Percentiles rank a stretch among this genome's conserved stretches.
phyloP scores from a whole-genome alignment of 192 early-diverging fungal genomes.

The Ambispora gerdemannii region DNA sequence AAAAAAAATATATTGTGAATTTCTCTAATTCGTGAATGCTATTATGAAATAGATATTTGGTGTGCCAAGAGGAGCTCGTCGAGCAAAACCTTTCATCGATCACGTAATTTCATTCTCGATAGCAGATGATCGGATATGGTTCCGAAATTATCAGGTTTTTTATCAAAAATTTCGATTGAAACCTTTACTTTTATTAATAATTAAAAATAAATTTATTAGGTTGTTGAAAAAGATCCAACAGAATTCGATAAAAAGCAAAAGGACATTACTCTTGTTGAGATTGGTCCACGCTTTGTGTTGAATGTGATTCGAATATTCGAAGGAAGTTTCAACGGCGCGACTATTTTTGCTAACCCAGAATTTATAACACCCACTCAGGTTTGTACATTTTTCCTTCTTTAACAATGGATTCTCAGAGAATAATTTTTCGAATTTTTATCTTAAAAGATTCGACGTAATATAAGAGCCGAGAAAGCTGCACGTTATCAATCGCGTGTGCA shows the following conservation, averaged over 20 bases:
- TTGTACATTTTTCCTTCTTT: neutral
- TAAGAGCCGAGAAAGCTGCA: neutral
- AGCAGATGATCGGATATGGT: slow-evolving; percentile 88
- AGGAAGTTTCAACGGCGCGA: slow-evolving; percentile 89
- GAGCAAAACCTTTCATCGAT: slow-evolving; percentile 96
- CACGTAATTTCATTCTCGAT: slow-evolving; percentile 89
- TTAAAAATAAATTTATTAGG: slow-evolving; percentile 34
- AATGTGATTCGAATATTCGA: slow-evolving; percentile 92
- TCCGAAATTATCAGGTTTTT: slow-evolving; percentile 89
- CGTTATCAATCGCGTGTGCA: slow-evolving; percentile 1
- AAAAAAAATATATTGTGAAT: too few species aligned
- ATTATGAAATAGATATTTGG: slow-evolving; percentile 87
- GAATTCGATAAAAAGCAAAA: slow-evolving; percentile 21
- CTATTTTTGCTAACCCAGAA: slow-evolving; percentile 86
- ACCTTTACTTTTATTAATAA: neutral
- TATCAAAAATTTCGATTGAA: neutral
- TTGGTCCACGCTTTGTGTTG: slow-evolving; percentile 95
- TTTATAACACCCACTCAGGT: slow-evolving; percentile 73
- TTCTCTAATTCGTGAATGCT: too few species aligned
- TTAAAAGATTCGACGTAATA: slow-evolving; percentile 8
- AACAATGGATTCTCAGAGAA: too few species aligned
- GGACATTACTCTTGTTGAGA: slow-evolving; percentile 85
- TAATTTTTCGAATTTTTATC: neutral
- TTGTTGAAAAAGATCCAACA: slow-evolving; percentile 64
- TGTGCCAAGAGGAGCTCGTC: slow-evolving; percentile 80